Evolutionary conservation across 179 eudicot species (phyloP).

Genomic region (Drosera spatulata): DNA sequence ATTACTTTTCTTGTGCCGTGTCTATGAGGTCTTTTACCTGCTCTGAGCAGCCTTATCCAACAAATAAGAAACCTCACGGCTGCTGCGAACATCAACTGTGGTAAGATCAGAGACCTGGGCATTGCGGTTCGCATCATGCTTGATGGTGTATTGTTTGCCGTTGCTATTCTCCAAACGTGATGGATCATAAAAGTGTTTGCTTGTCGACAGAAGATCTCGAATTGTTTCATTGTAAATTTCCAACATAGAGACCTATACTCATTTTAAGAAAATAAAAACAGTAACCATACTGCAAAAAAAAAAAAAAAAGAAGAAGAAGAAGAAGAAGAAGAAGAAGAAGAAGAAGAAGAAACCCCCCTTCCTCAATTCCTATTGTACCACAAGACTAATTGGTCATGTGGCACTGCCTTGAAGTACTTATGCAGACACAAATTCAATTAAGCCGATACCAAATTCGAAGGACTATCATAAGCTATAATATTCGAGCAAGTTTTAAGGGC

Average conservation of each 20-base stretch:
- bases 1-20: no score
- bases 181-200: slow-evolving; percentile 37
- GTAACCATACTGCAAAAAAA: neutral
- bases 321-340: no score
- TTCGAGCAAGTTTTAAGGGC: no score
- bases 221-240: slow-evolving; percentile 76
- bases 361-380: no score
- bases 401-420: no score
- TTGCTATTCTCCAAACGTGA: slow-evolving; percentile 40
- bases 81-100: slow-evolving; percentile 63
- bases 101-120: slow-evolving; percentile 68
- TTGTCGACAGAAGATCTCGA: slow-evolving; percentile 47
- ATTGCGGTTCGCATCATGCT: slow-evolving; percentile 63
- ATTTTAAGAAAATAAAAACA: neutral
- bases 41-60: slow-evolving; percentile 57
- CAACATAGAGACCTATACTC: slow-evolving; percentile 57
- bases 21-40: slow-evolving; percentile 18
- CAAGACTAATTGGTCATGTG: no score
- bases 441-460: no score
- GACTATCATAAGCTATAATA: no score
- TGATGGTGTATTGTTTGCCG: slow-evolving; percentile 55
- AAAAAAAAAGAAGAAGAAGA: no score
- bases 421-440: no score
- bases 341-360: no score
- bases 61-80: slow-evolving; percentile 55